Evolutionary conservation across 495 filamentous ascomycete species (phyloP).

Genomic region (Hypoxylon trugodes): DNA sequence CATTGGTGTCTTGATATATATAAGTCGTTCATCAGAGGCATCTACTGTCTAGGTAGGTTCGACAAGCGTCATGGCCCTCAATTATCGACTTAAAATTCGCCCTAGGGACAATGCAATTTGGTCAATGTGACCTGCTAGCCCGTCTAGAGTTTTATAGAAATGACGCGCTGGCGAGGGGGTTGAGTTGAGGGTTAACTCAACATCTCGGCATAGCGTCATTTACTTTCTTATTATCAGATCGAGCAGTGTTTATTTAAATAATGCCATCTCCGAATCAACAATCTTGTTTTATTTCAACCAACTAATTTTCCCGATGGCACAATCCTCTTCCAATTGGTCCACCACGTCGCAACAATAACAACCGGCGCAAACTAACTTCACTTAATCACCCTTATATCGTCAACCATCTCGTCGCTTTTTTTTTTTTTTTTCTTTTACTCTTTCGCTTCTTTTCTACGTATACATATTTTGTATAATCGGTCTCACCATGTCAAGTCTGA

Average conservation of each 20-base stretch:
- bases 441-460: not conserved
- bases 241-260: not conserved
- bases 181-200: not conserved
- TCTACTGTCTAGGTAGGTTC: no score
- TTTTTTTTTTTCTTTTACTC: not conserved
- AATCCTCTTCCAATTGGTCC: conserved; percentile 25
- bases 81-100: no score
- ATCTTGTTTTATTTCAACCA: conserved; percentile 6
- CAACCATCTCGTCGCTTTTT: not conserved
- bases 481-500: not conserved
- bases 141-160: conserved; percentile 8
- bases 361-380: conserved; percentile 18
- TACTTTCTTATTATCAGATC: no score
- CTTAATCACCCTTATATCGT: conserved; percentile 4
- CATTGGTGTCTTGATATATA: no score
- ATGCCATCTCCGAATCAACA: not conserved
- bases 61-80: no score
- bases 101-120: not conserved
- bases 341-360: conserved; percentile 5
- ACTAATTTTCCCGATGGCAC: conserved; percentile 1
- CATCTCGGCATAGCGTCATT: no score
- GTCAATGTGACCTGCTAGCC: not conserved
- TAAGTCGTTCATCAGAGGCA: no score
- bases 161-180: not conserved
- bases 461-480: not conserved